These are phyloP conservation scores for Xylaria sp. DNA, from an alignment of 2,329 filamentous ascomycete genomes.

Conservation along the genomic window DNA sequence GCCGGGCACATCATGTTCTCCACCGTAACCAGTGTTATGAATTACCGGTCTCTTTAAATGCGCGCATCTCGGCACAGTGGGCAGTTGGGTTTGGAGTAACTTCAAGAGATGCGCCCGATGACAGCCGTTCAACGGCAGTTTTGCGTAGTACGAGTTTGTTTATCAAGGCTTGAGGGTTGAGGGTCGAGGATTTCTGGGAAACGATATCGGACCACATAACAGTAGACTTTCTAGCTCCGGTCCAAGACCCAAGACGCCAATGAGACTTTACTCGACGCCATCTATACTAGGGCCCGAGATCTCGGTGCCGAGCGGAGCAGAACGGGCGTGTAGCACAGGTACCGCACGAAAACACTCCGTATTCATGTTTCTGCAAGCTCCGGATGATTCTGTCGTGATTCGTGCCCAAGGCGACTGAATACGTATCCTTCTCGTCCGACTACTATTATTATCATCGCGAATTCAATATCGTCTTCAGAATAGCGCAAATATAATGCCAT, in stretches of 20 bases:
- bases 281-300: conserved; percentile 30
- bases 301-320: conserved; percentile 37
- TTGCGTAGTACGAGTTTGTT: neutral
- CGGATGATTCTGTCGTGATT: conserved; percentile 9
- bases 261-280: conserved; percentile 26
- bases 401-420: neutral
- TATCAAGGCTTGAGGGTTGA: neutral
- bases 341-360: conserved; percentile 18
- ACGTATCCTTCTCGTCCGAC: neutral
- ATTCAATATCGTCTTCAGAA: conserved; percentile 21
- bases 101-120: conserved; percentile 12
- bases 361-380: conserved; percentile 2
- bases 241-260: conserved; percentile 21
- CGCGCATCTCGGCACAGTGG: conserved; percentile 32
- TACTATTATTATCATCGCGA: conserved; percentile 33
- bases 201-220: conserved; percentile 18
- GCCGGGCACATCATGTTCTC: conserved; percentile 32
- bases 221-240: conserved; percentile 13
- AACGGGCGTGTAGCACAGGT: conserved; percentile 21
- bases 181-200: neutral
- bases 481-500: conserved; percentile 10
- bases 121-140: conserved; percentile 32
- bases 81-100: conserved; percentile 20
- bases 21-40: conserved; percentile 32
- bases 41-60: conserved; percentile 19